Base-by-base conservation (phyloP, 1,284 basidiomycete species). In the Trichosporon faecale region DNA sequence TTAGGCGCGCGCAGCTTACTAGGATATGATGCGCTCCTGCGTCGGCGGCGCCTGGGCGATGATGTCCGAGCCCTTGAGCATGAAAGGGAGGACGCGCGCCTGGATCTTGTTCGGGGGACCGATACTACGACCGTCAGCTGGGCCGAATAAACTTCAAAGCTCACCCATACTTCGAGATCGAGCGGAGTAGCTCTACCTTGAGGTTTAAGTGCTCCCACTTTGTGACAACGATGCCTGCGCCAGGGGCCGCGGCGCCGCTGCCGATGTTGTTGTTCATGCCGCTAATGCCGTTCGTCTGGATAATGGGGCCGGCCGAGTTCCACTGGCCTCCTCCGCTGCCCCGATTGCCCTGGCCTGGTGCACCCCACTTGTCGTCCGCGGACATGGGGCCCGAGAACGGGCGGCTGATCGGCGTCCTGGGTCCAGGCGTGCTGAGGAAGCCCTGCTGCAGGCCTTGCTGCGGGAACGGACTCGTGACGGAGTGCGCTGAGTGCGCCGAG, bases 71-170 rank as follows among this genome's bases (percentile, higher is more conserved):
- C 94, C 82, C 70, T 93, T 90, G 65, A 98, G 87, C 72, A 99
- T 89, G 84, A 97, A 98, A 1, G 96, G 96, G 68, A 99, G 86
- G 52, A 96, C 95, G 68, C 95, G 90, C 80, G 96, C 94, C 84
- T 99, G 96, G 73, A 98, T 97, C 86, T 98, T 99, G 84, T 98
- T 98, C 5, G 96, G 96, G 4, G 96, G 96, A 0, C 96, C 96
- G 73, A 97, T 91, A 63, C 94, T 95, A 75, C 23, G 29, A 29
- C 16, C 64, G 61, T 68, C 68, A 74, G 70, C 66, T 44, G 16
- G 5, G 5, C 1, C 21, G 18, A 1, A 3, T 11, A 29, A 23
- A 49, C 8, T 29, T n/a, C 65, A 70, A 23, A 84, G n/a, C 90
- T 82, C 79, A 95, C 92, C 95, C 96, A 80, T 98, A 98, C 83